phyloP scores from a whole-genome alignment of 73 alveolate species.

The Tetrahymena elliotti region DNA sequence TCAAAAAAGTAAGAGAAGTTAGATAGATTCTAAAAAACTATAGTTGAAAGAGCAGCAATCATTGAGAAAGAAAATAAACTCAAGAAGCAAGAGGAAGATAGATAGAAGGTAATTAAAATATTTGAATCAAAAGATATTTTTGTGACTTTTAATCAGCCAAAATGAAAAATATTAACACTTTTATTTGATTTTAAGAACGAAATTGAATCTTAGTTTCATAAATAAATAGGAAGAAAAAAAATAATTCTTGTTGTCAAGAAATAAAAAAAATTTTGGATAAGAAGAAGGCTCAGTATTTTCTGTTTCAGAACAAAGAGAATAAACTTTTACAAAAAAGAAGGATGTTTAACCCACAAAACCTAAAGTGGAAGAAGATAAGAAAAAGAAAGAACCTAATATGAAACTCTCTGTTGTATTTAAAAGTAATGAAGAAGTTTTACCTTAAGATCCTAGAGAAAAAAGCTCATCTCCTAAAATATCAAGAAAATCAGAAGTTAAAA shows the following conservation, averaged over 20 bases:
- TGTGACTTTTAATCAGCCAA: too few species aligned
- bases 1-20: not conserved
- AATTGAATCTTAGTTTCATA: not conserved
- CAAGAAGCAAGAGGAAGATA: not conserved
- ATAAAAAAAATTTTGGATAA: not conserved
- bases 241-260: not conserved
- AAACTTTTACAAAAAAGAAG: not conserved
- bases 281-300: not conserved
- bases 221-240: not conserved
- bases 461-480: not conserved
- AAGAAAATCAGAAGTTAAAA: not conserved
- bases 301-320: not conserved
- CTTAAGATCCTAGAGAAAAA: not conserved
- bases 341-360: not conserved
- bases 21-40: not conserved
- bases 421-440: not conserved
- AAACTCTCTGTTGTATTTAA: not conserved
- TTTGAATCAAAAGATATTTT: not conserved
- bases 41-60: not conserved
- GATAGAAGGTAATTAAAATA: not conserved
- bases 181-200: not conserved
- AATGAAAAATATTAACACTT: too few species aligned
- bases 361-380: not conserved
- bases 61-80: not conserved
- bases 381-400: not conserved